These are phyloP conservation scores for Phytomonas francai DNA, from an alignment of 208 protist genomes.

Conservation along the genomic window DNA sequence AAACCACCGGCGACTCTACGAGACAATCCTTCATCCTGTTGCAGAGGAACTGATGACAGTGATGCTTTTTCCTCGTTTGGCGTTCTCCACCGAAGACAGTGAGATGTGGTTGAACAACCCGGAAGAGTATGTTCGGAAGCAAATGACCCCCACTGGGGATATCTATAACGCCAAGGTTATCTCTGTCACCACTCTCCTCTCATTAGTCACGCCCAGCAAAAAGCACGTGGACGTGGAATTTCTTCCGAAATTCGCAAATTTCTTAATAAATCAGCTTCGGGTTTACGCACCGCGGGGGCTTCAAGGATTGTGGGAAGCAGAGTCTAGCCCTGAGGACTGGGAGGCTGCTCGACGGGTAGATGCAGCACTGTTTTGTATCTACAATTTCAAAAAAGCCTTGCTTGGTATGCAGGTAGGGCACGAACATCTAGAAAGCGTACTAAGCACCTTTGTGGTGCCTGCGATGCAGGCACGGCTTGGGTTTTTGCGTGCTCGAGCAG, in stretches of 20 bases:
- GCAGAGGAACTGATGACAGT: constrained; percentile 62
- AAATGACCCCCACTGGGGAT: constrained; percentile 67
- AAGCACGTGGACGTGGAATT: constrained; percentile 60
- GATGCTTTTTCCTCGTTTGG: constrained; percentile 85
- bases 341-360: constrained; percentile 65
- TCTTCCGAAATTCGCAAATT: constrained; percentile 55
- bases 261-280: constrained; percentile 65
- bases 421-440: constrained; percentile 75
- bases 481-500: constrained; percentile 79
- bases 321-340: constrained; percentile 18
- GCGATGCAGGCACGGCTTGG: constrained; percentile 52
- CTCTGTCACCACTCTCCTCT: constrained; percentile 60
- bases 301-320: constrained; percentile 21
- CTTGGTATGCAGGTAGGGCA: constrained; percentile 41
- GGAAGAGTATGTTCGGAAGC: constrained; percentile 87
- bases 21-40: constrained; percentile 37
- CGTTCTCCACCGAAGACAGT: constrained; percentile 70
- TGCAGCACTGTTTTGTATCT: constrained; percentile 61
- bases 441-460: constrained; percentile 70
- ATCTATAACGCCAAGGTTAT: constrained; percentile 77
- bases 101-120: constrained; percentile 88
- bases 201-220: constrained; percentile 41
- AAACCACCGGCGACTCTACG: constrained; percentile 33
- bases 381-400: constrained; percentile 62
- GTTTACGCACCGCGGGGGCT: constrained; percentile 22